Base-by-base conservation (phyloP, 306 rosid genomes). In the Cyclanthera cordifolia region DNA sequence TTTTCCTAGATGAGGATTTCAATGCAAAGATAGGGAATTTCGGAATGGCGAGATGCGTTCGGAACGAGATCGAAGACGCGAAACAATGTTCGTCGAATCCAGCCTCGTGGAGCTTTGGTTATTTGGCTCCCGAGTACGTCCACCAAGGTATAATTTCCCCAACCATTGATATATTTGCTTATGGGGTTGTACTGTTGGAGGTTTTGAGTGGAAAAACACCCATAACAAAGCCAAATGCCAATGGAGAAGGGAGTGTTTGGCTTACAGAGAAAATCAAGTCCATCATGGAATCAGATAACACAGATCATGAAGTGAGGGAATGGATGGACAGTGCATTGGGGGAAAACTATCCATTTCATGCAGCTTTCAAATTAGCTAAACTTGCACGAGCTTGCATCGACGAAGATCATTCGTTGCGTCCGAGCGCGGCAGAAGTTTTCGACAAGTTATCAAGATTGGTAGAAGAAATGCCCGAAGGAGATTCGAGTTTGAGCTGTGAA, bases 1-100 rank as follows among this genome's bases (percentile, higher is more conserved):
- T 92, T 54, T 89, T 92, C 70, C 50, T 92, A 39, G 96, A 92
- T 52, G 98, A 92, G 78, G 98, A 89, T 8, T 87, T 92, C 84
- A 81, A 82, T 32, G 96, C 96, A 4, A 89, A 83, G 79, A 24
- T 92, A 48, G 96, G 96, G 4, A 85, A 84, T 19, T 85, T 89
- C 41, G 96, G 97, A 45, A 81, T 89, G 88, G 80, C 86, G 50
- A 78, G 71, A 23, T 88, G 90, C 69, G 88, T 58, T 20, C 88
- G 79, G 70, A 72, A 76, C 43, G 86, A 81, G 17, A 68, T 71
- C 20, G 81, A 76, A 17, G 86, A 83, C 46, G 81, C 88, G 7
- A 52, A 71, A 19, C 73, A 78, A 65, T 73, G 76, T 75, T 78
- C 88, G 28, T 74, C 83, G 20, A 83, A 83, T 57, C 85, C 78